Evolutionary conservation across 2,329 filamentous ascomycete genomes (phyloP).

Genomic region (Pseudogymnoascus verrucosus): DNA sequence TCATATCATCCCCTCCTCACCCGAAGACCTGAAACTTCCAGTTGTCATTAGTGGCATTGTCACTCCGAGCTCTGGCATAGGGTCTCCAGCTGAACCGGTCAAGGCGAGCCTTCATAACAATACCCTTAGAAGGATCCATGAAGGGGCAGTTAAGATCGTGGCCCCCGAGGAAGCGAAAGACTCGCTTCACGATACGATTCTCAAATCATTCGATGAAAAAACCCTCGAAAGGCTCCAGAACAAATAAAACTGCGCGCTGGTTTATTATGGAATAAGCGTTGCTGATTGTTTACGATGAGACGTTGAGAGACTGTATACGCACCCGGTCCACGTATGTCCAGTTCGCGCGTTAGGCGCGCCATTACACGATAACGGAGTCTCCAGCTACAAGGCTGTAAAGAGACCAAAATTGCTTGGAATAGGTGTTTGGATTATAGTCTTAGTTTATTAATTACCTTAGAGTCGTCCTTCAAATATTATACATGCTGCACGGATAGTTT

Average conservation of each 20-base stretch:
- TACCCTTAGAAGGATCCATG: background rate
- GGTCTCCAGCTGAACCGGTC: slow-evolving; percentile 16
- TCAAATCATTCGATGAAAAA: background rate
- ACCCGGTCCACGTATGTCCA: background rate
- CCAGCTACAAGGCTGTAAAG: background rate
- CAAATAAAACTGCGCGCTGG: background rate
- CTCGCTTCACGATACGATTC: background rate
- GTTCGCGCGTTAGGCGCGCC: background rate
- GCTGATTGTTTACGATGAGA: background rate
- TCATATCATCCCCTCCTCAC: slow-evolving; percentile 65
- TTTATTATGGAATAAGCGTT: background rate
- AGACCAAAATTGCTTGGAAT: background rate
- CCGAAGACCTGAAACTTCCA: slow-evolving; percentile 73
- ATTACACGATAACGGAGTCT: background rate
- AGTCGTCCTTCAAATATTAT: background rate
- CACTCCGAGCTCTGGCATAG: slow-evolving; percentile 24
- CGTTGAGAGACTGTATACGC: background rate
- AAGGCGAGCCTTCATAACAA: background rate
- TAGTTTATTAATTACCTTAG: background rate
- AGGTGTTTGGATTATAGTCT: background rate
- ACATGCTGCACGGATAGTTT: background rate
- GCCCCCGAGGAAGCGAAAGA: background rate
- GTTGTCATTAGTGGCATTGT: slow-evolving; percentile 50
- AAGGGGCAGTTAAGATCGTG: background rate
- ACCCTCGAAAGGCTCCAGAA: background rate